These are phyloP conservation scores for Licmophora abbreviata DNA, from an alignment of 108 stramenopile genomes.

Conservation along the genomic window DNA sequence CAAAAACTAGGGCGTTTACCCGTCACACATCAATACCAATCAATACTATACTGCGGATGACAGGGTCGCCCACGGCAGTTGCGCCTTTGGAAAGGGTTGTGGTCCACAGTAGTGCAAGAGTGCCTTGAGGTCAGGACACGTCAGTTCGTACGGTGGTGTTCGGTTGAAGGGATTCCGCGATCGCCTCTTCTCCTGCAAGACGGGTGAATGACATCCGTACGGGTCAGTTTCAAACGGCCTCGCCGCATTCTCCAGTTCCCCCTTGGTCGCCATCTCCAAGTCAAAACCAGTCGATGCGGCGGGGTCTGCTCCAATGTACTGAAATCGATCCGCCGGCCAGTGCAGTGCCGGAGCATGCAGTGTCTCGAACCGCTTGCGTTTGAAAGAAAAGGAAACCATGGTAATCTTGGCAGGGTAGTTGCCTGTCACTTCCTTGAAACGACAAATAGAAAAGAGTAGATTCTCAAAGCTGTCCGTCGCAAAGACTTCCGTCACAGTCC, in stretches of 20 bases:
- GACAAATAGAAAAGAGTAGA: constrained; percentile 91
- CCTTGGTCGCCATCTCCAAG: constrained; percentile 38
- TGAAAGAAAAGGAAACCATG: constrained; percentile 92
- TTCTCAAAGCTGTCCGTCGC: constrained; percentile 97
- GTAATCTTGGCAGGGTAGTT: constrained; percentile 85
- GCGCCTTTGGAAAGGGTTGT: constrained; percentile 37
- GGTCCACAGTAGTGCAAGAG: constrained; percentile 86
- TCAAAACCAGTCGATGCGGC: constrained; percentile 73
- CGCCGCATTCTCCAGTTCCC: constrained; percentile 72
- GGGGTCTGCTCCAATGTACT: constrained; percentile 85
- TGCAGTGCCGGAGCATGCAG: constrained; percentile 79
- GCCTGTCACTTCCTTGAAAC: constrained; percentile 91
- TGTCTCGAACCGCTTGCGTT: constrained; percentile 72
- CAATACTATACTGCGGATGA: no score
- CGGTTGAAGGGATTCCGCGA: constrained; percentile 87
- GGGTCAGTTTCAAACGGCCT: constrained; percentile 85
- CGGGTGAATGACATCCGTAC: constrained; percentile 81
- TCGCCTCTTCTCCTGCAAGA: constrained; percentile 75
- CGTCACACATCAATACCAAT: no score
- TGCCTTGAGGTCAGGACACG: constrained; percentile 85
- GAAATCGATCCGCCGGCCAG: constrained; percentile 73
- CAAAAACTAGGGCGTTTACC: no score
- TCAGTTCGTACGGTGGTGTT: constrained; percentile 77
- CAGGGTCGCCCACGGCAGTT: constrained; percentile 52
- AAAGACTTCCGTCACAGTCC: constrained; percentile 86